Conservation (phyloP, 768 basidiomycete species). For the Hysterangium stoloniferum region DNA sequence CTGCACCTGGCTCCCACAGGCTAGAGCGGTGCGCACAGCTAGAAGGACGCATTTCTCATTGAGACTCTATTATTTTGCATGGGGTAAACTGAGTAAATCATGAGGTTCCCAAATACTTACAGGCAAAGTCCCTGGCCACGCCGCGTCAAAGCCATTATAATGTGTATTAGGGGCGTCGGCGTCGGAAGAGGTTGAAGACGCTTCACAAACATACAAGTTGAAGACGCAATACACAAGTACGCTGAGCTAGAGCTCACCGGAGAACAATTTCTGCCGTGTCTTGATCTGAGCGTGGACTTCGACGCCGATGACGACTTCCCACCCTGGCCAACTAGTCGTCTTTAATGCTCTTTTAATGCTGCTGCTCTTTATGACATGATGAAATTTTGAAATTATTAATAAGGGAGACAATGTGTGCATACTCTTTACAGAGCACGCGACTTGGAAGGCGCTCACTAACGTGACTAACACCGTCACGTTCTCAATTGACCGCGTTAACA, state of each 20-base stretch:
- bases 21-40: conserved; percentile 73
- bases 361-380: no score
- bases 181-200: conserved; percentile 32
- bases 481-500: no score
- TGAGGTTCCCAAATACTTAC: no score
- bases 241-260: conserved; percentile 34
- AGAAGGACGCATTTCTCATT: conserved; percentile 70
- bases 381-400: no score
- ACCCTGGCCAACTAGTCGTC: conserved; percentile 75
- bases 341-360: no score
- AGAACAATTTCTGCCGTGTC: conserved; percentile 84
- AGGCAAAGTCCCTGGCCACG: conserved; percentile 89
- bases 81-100: no score
- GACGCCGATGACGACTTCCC: conserved; percentile 86
- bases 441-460: no score
- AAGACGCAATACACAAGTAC: background rate
- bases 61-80: conserved; percentile 34
- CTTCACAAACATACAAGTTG: conserved; percentile 21
- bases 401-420: no score
- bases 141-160: conserved; percentile 76
- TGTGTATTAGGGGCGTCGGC: conserved; percentile 61
- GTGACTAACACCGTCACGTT: no score
- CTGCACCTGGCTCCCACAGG: conserved; percentile 61
- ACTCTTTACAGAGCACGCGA: no score
- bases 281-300: conserved; percentile 96